These are phyloP conservation scores for Melampsora americana DNA, from an alignment of 1,284 basidiomycete species.

Conservation along the genomic window DNA sequence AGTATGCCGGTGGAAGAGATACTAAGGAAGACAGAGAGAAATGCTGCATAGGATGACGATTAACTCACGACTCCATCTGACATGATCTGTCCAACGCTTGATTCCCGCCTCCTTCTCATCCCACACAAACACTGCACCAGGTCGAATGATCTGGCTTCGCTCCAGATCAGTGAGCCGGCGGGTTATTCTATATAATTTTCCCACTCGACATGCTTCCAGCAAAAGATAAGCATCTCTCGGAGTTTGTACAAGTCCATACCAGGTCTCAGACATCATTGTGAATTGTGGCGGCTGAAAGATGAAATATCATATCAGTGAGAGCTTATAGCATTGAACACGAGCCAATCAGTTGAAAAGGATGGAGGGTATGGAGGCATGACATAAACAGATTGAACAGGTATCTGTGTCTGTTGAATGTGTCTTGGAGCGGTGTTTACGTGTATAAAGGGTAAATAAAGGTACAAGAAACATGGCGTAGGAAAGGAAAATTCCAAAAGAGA, in stretches of 20 bases:
- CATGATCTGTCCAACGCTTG: slow-evolving; percentile 50
- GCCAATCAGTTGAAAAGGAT: neutral
- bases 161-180: slow-evolving; percentile 50
- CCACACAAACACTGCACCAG: slow-evolving; percentile 50
- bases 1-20: neutral
- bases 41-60: neutral
- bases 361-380: slow-evolving; percentile 8
- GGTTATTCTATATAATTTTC: slow-evolving; percentile 49
- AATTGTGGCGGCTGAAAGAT: slow-evolving; percentile 30
- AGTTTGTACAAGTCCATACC: slow-evolving; percentile 48
- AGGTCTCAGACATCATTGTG: slow-evolving; percentile 47
- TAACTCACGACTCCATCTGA: slow-evolving; percentile 51
- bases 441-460: neutral
- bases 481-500: neutral
- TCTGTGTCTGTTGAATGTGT: neutral
- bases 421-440: neutral
- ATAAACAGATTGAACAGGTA: neutral
- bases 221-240: slow-evolving; percentile 49
- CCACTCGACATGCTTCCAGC: slow-evolving; percentile 49
- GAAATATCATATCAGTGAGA: neutral
- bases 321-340: neutral
- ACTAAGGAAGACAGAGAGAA: neutral
- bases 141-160: slow-evolving; percentile 47
- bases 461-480: neutral
- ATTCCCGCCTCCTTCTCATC: slow-evolving; percentile 51